Percentiles rank a stretch among this genome's conserved stretches.
Evolutionary conservation across 1,284 basidiomycete genomes (phyloP).

Genomic region (Puccinia polysora): DNA sequence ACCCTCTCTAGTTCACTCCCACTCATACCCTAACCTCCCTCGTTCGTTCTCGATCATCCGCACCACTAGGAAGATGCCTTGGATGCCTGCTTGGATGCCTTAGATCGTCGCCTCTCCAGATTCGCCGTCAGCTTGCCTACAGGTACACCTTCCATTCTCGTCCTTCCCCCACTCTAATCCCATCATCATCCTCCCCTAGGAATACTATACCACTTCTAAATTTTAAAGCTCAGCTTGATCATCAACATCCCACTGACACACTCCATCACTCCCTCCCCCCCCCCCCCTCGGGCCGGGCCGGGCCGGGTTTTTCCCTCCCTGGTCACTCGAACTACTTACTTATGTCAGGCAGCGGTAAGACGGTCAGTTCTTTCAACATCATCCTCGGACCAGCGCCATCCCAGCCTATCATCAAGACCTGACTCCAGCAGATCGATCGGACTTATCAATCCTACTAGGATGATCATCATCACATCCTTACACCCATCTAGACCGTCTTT

Average conservation of each 20-base stretch:
- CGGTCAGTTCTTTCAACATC: constrained; percentile 18
- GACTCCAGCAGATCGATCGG: not conserved
- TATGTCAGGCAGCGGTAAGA: constrained; percentile 29
- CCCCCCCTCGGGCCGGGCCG: too few relatives aligned
- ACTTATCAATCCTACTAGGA: not conserved
- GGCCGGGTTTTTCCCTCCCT: too few relatives aligned
- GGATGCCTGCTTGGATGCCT: constrained; percentile 68
- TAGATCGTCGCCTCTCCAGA: constrained; percentile 63
- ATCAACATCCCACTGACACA: too few relatives aligned
- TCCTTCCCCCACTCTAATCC: too few relatives aligned
- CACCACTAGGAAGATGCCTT: constrained; percentile 83
- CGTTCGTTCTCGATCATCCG: constrained; percentile 54
- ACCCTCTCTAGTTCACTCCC: not conserved
- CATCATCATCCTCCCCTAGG: too few relatives aligned
- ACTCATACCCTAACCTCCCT: not conserved
- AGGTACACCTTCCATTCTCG: too few relatives aligned
- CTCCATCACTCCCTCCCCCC: too few relatives aligned
- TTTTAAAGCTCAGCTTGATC: too few relatives aligned
- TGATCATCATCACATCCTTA: not conserved
- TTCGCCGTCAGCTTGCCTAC: constrained; percentile 91
- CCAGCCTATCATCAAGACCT: not conserved
- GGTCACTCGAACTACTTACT: too few relatives aligned
- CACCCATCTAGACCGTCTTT: constrained; percentile 18
- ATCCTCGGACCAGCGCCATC: too few relatives aligned
- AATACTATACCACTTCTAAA: too few relatives aligned